A percentile compares a stretch with the other conserved stretches of the same genome.
Conservation (phyloP, 257 asterid genomes). For the Ocimum tenuiflorum region DNA sequence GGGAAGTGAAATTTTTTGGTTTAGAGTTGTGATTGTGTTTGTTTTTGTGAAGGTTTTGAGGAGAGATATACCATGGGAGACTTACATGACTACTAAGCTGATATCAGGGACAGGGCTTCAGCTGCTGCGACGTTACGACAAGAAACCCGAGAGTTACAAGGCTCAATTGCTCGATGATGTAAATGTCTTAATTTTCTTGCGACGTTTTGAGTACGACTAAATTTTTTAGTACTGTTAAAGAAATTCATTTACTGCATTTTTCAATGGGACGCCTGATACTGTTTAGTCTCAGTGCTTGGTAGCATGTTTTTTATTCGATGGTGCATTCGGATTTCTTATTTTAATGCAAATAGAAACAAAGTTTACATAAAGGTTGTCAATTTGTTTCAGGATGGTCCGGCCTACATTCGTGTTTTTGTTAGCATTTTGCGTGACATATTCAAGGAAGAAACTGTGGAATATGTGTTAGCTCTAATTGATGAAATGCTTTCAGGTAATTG, state of each 20-base stretch:
- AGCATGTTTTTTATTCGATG: slow-evolving; percentile 16
- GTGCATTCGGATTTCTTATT: slow-evolving; percentile 5
- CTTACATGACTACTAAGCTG: slow-evolving; percentile 80
- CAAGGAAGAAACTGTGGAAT: slow-evolving; percentile 90
- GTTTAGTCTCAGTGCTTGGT: slow-evolving; percentile 1
- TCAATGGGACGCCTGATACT: neutral
- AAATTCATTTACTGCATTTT: neutral
- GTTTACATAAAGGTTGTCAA: slow-evolving; percentile 8
- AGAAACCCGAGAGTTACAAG: slow-evolving; percentile 65
- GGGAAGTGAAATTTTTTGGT: neutral
- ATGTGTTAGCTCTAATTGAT: slow-evolving; percentile 76
- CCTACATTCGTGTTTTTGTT: slow-evolving; percentile 62
- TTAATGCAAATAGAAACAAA: neutral
- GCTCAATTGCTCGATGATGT: slow-evolving; percentile 84
- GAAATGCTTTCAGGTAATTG: slow-evolving; percentile 72
- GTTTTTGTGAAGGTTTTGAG: slow-evolving; percentile 35
- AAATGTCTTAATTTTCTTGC: slow-evolving; percentile 12
- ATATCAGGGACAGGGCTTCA: slow-evolving; percentile 81
- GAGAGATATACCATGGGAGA: slow-evolving; percentile 96
- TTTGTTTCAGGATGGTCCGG: slow-evolving; percentile 79
- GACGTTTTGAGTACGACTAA: neutral
- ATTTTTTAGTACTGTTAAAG: no score
- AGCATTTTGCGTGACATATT: slow-evolving; percentile 73
- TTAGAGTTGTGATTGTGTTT: slow-evolving; percentile 1
- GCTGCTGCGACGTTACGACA: slow-evolving; percentile 81